phyloP scores from a whole-genome alignment of 2,329 filamentous ascomycete genomes.

The Paraphoma sp. region DNA sequence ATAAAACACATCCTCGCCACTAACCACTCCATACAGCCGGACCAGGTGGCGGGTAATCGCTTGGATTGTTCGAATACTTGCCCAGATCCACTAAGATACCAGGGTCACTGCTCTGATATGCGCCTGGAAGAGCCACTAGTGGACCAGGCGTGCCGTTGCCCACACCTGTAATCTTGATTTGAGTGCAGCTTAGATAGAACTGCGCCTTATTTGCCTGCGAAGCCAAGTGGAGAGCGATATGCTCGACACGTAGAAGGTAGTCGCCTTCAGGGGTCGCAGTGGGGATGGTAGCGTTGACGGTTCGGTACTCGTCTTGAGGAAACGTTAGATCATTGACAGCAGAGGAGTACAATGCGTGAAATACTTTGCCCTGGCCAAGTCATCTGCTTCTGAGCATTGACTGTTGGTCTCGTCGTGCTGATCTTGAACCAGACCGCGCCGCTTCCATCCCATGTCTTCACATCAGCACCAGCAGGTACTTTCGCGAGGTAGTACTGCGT shows the following conservation, averaged over 20 bases:
- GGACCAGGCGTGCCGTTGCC: slow-evolving; percentile 48
- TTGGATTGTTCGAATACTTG: slow-evolving; percentile 20
- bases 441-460: slow-evolving; percentile 34
- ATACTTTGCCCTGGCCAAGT: slow-evolving; percentile 39
- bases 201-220: slow-evolving; percentile 42
- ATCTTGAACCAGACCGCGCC: slow-evolving; percentile 41
- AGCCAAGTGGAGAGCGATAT: slow-evolving; percentile 47
- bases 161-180: slow-evolving; percentile 52
- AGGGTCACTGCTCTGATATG: slow-evolving; percentile 34
- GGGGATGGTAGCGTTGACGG: slow-evolving; percentile 46
- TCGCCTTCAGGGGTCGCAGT: slow-evolving; percentile 46
- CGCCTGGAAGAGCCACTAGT: slow-evolving; percentile 28
- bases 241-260: slow-evolving; percentile 48
- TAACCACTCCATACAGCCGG: slow-evolving; percentile 32
- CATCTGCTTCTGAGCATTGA: slow-evolving; percentile 36
- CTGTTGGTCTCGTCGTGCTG: slow-evolving; percentile 31
- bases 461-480: slow-evolving; percentile 27
- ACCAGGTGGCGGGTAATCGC: slow-evolving; percentile 29
- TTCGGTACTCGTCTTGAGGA: slow-evolving; percentile 31
- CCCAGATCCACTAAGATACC: slow-evolving; percentile 34
- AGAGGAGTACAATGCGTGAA: background rate
- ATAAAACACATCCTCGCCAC: background rate
- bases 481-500: slow-evolving; percentile 41
- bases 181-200: slow-evolving; percentile 51
- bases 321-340: background rate